Evolutionary conservation across 2,329 filamentous ascomycete genomes (phyloP).

Genomic region (Neofusicoccum parvum): DNA sequence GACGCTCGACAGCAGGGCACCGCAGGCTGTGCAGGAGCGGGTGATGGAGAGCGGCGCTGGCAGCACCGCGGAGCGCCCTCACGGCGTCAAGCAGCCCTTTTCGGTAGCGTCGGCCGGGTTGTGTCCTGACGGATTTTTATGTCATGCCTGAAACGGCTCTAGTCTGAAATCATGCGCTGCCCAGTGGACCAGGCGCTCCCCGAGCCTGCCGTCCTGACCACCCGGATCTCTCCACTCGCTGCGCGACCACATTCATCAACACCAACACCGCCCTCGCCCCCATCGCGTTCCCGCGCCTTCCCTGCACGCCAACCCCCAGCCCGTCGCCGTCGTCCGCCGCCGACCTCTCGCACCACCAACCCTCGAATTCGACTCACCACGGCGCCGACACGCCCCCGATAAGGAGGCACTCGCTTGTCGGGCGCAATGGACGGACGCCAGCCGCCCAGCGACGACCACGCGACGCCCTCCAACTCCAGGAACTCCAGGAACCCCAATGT

Average conservation of each 20-base stretch:
- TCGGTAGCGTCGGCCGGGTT: conserved; percentile 1
- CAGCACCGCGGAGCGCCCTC: conserved; percentile 15
- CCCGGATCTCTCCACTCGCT: conserved; percentile 24
- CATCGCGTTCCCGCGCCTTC: background rate
- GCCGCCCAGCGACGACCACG: conserved; percentile 33
- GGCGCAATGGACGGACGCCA: conserved; percentile 43
- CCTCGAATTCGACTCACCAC: conserved; percentile 24
- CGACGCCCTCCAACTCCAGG: conserved; percentile 29
- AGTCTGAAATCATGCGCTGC: conserved; percentile 26
- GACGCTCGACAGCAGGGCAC: too few species aligned
- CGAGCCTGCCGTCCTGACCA: conserved; percentile 31
- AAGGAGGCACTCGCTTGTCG: conserved; percentile 22
- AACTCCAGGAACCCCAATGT: conserved; percentile 45
- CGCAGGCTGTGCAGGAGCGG: background rate
- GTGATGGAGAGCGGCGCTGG: background rate
- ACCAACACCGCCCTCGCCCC: conserved; percentile 27
- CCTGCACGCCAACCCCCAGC: conserved; percentile 2
- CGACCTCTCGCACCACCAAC: background rate
- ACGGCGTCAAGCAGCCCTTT: background rate
- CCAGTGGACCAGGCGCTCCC: conserved; percentile 26
- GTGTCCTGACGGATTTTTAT: background rate
- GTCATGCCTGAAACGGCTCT: conserved; percentile 33
- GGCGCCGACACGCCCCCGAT: conserved; percentile 20
- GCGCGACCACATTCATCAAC: conserved; percentile 24
- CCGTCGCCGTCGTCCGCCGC: background rate